Evolutionary conservation across 2,329 filamentous ascomycete genomes (phyloP).

Genomic region (Botrytis elliptica): DNA sequence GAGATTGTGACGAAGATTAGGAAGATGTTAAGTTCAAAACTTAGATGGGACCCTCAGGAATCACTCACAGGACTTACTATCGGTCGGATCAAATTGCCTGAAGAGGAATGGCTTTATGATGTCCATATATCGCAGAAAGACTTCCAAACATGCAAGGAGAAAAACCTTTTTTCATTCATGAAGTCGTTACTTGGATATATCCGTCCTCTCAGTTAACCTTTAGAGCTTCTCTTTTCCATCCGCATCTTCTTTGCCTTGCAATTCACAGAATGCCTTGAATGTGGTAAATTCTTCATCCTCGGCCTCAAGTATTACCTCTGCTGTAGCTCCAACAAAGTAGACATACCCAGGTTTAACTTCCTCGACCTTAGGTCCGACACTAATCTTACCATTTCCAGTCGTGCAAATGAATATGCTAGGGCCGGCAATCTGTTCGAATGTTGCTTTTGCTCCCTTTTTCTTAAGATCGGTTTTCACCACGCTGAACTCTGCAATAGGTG

Average conservation of each 20-base stretch:
- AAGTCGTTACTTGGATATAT: conserved; percentile 11
- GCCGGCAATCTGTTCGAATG: conserved; percentile 81
- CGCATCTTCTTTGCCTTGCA: conserved; percentile 49
- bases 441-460: conserved; percentile 71
- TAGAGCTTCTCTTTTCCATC: conserved; percentile 34
- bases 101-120: background rate
- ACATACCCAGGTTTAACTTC: conserved; percentile 72
- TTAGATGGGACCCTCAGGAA: background rate
- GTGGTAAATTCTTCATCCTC: conserved; percentile 73
- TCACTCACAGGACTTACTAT: background rate
- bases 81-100: background rate
- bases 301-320: conserved; percentile 77
- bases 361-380: conserved; percentile 77
- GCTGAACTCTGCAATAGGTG: conserved; percentile 93
- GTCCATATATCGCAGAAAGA: background rate
- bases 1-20: background rate
- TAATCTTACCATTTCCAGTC: conserved; percentile 75
- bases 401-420: conserved; percentile 95
- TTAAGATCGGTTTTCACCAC: conserved; percentile 80
- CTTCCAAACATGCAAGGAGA: background rate
- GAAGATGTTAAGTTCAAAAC: background rate
- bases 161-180: background rate
- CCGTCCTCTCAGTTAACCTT: background rate
- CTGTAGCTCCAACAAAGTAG: conserved; percentile 84
- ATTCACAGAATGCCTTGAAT: conserved; percentile 93